phyloP scores from a whole-genome alignment of 2,329 filamentous ascomycete genomes.

The Alternaria rosae region DNA sequence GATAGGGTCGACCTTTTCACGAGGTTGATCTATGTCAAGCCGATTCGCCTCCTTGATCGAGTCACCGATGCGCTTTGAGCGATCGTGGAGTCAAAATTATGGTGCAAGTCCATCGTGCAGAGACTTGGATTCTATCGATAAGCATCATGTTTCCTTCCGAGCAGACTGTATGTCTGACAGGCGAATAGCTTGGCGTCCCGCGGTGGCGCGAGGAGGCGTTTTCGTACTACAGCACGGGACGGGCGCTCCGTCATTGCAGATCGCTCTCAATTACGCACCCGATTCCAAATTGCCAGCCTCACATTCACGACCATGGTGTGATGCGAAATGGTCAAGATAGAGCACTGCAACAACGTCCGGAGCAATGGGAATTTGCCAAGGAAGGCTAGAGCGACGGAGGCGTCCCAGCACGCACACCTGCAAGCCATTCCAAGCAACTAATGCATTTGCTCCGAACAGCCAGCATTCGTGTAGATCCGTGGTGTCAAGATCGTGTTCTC shows the following conservation, averaged over 20 bases:
- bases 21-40: conserved; percentile 40
- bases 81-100: background rate
- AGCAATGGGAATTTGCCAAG: conserved; percentile 4
- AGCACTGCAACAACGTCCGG: conserved; percentile 12
- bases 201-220: conserved; percentile 25
- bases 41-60: conserved; percentile 50
- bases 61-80: background rate
- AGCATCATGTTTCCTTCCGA: background rate
- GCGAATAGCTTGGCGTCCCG: conserved; percentile 1
- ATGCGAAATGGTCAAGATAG: conserved; percentile 6
- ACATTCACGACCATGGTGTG: background rate
- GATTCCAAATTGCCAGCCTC: conserved; percentile 21
- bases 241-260: background rate
- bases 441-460: conserved; percentile 30
- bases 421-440: conserved; percentile 36
- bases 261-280: conserved; percentile 2
- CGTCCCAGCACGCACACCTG: conserved; percentile 29
- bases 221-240: conserved; percentile 21
- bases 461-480: conserved; percentile 1
- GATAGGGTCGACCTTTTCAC: conserved; percentile 47
- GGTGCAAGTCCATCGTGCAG: background rate
- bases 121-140: background rate
- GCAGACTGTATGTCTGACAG: background rate
- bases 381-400: background rate
- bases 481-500: conserved; percentile 2